Evolutionary conservation across 306 rosid genomes (phyloP), one percentile per base, ranked within the genome.

Genomic region (Prunus salicina): DNA sequence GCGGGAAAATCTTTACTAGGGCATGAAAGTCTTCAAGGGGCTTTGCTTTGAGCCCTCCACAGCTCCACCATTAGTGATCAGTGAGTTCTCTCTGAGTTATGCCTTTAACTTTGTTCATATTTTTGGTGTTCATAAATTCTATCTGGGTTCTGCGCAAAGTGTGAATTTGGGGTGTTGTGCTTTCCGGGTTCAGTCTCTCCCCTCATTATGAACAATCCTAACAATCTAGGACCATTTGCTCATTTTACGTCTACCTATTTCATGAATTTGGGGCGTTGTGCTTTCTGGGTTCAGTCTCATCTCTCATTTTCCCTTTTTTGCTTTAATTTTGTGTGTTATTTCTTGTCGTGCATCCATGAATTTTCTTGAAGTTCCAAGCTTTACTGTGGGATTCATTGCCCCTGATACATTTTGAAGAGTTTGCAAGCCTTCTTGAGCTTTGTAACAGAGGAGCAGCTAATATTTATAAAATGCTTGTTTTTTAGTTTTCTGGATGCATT

Each of bases 1-100:
- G 79, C 66, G 14, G 55, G 69, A n/a, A 64, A 83, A 81, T 72
- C 73, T 81, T 83, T 64, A 67, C 82, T 93, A 91, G 98, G 97
- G 97, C 92, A 91, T 93, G 92, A 91, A 76, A 83, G 76, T 80
- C 87, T 72, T 84, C 83, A 62, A 81, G 63, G 78, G 77, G 52
- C 80, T 76, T 69, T 81, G 81, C 78, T 86, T 75, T 51, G 78
- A 82, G 71, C 75, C 80, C 87, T 77, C 83, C 86, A 78, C 78
- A 82, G 82, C 91, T 83, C 89, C 96, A 73, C 85, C 96, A 88
- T 83, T 87, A 76, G 78, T 81, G 83, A 87, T 85, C 90, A 87
- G 98, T 93, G 78, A 88, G 92, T 86, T 72, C 72, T 77, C 52
- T 76, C 52, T 61, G 12, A 8, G 65, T 24, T 24, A 9, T 30